A percentile compares a stretch with the other conserved stretches of the same genome.
Conservation (phyloP, 768 basidiomycete species). For the Gymnopilus dilepis region DNA sequence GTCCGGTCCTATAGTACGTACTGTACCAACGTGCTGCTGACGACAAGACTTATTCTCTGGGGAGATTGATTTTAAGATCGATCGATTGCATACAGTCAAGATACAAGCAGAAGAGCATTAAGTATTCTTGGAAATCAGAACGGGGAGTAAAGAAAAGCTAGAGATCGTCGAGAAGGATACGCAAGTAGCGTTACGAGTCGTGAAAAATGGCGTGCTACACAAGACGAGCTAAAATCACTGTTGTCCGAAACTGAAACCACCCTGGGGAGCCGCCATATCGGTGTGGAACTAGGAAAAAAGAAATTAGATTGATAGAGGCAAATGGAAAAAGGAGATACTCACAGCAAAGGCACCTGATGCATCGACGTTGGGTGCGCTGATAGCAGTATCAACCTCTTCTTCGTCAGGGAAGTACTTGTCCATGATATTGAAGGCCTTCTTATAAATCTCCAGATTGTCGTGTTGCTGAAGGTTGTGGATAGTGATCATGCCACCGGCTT, state of each 20-base stretch:
- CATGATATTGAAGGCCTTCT: slow-evolving; percentile 99
- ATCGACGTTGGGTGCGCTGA: slow-evolving; percentile 78
- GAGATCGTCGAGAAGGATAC: slow-evolving; percentile 12
- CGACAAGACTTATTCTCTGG: not conserved
- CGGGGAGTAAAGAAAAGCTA: slow-evolving; percentile 12
- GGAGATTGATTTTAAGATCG: not conserved
- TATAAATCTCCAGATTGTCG: slow-evolving; percentile 99
- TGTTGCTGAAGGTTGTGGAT: slow-evolving; percentile 99
- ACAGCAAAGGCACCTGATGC: slow-evolving; percentile 77
- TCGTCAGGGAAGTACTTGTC: slow-evolving; percentile 99
- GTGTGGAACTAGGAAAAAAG: slow-evolving; percentile 69
- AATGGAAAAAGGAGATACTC: slow-evolving; percentile 33
- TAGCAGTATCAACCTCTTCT: slow-evolving; percentile 87
- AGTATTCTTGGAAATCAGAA: slow-evolving; percentile 18
- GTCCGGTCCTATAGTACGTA: too few species aligned
- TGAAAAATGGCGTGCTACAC: slow-evolving; percentile 23
- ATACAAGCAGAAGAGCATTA: slow-evolving; percentile 28
- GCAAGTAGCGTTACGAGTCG: slow-evolving; percentile 22
- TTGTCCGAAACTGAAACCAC: slow-evolving; percentile 94
- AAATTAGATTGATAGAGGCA: slow-evolving; percentile 16
- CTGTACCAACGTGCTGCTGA: too few species aligned
- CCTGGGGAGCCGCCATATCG: slow-evolving; percentile 87
- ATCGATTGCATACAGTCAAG: slow-evolving; percentile 21
- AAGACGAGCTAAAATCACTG: slow-evolving; percentile 36
- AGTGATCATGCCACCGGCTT: slow-evolving; percentile 98